These are phyloP conservation scores for Colletotrichum liriopes DNA, from an alignment of 2,329 filamentous ascomycete genomes.

Conservation along the genomic window DNA sequence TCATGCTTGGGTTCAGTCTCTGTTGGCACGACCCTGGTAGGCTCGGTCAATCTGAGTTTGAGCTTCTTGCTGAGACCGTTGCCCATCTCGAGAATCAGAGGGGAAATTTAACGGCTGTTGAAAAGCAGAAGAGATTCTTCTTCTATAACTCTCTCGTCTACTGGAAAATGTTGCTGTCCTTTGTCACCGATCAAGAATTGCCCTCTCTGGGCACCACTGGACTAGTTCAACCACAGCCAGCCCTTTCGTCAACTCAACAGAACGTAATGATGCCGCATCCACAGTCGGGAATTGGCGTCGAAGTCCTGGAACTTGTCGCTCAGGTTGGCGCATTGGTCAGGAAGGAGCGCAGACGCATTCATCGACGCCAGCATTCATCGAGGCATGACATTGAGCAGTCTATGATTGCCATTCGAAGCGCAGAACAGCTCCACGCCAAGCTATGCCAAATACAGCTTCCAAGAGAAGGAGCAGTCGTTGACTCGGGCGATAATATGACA, in stretches of 20 bases:
- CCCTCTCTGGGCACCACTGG: slow-evolving; percentile 21
- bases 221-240: slow-evolving; percentile 6
- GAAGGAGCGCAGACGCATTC: slow-evolving; percentile 47
- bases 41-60: slow-evolving; percentile 57
- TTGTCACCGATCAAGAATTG: slow-evolving; percentile 45
- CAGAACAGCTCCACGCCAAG: slow-evolving; percentile 43
- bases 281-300: slow-evolving; percentile 46
- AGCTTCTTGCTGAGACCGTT: slow-evolving; percentile 7
- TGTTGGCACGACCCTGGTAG: slow-evolving; percentile 72
- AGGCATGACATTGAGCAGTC: slow-evolving; percentile 48
- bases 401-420: slow-evolving; percentile 45
- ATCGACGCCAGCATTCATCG: slow-evolving; percentile 44
- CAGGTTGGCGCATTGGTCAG: slow-evolving; percentile 47
- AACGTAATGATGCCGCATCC: slow-evolving; percentile 46
- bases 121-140: slow-evolving; percentile 47
- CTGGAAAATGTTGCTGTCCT: slow-evolving; percentile 49
- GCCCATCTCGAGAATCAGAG: slow-evolving; percentile 12
- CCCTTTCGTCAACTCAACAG: background rate
- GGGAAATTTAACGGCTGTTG: slow-evolving; percentile 21
- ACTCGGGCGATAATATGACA: slow-evolving; percentile 48
- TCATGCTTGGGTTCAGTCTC: slow-evolving; percentile 72
- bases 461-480: slow-evolving; percentile 1
- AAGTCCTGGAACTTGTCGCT: slow-evolving; percentile 48
- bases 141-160: slow-evolving; percentile 49
- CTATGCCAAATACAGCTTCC: slow-evolving; percentile 14